A percentile compares a stretch with the other conserved stretches of the same genome.
These are phyloP conservation scores for Colletotrichum sp. DNA, from an alignment of 2,329 filamentous ascomycete genomes.

Conservation along the genomic window DNA sequence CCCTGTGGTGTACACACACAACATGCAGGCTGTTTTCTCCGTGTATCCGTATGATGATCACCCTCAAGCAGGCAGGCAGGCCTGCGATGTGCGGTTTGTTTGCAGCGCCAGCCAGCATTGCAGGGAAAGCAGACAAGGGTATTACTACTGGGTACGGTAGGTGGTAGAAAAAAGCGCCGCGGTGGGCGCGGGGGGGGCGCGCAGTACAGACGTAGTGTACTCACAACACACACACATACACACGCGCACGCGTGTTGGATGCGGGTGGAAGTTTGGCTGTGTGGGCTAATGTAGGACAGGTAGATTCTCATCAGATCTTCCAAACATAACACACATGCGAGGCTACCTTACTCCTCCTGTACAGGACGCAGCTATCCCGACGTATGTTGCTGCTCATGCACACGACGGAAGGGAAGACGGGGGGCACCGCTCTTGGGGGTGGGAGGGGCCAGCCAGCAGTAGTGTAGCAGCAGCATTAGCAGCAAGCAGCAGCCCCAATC, in stretches of 20 bases:
- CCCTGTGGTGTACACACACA: neutral
- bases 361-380: conserved; percentile 19
- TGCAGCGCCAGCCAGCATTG: neutral
- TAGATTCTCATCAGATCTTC: conserved; percentile 19
- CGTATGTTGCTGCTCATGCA: conserved; percentile 8
- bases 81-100: no score
- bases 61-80: neutral
- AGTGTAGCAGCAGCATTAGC: neutral
- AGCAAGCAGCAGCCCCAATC: neutral
- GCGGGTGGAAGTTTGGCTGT: neutral
- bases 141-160: neutral
- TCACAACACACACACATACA: neutral
- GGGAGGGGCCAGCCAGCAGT: neutral
- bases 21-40: neutral
- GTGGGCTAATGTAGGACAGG: conserved; percentile 17
- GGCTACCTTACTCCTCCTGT: neutral
- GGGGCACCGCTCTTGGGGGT: neutral
- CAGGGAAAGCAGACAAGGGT: neutral
- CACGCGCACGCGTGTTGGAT: neutral
- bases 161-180: neutral
- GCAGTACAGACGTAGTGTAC: neutral
- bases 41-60: neutral
- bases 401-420: conserved; percentile 14
- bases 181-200: neutral
- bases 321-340: conserved; percentile 5